Base-by-base conservation (phyloP, 257 asterid species). In the Leptodermis oblonga region DNA sequence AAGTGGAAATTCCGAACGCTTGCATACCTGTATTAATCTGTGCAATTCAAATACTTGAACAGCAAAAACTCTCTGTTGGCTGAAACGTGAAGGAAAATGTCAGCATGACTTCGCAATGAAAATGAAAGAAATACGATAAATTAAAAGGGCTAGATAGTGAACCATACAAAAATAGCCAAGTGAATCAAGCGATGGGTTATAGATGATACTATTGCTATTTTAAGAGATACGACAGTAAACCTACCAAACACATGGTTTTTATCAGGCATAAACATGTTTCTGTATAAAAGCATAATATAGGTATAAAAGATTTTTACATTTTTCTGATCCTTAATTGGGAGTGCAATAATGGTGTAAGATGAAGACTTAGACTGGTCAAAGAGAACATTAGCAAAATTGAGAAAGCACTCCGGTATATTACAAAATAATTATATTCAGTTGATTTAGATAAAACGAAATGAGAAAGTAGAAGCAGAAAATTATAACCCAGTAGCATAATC, bases 31-130 rank as follows among this genome's bases (percentile, higher is more conserved):
- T 33, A 93, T 70, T 74, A 93, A 73, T 82, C 94, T 79, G 76
- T 93, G 99, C 96, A 93, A 82, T 88, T 93, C 99, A 39, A 93
- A 93, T 25, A 93, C 84, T 88, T 93, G 99, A 77, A 87, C 89
- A n/a, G 96, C 96, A 78, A 93, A 92, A 59, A 72, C 86, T 77
- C 96, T 76, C 79, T 90, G 97, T 70, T 90, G 99, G 70, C 99
- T 93, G 90, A 78, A 70, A 54, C 14, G 46, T 34, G 60, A 58
- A 26, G 52, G 23, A 54, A 2, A 61, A 9, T 31, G 23, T 73
- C 46, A 80, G 53, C 8, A 56, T 14, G 42, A 53, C 31, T 20
- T 25, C 3, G 7, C 33, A 10, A 20, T 37, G 22, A 23, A n/a
- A 13, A 34, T 13, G 25, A 68, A 22, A 15, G 49, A n/a, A 11